These are phyloP conservation scores for Moniliella sp. DNA, from an alignment of 1,284 basidiomycete species.

Conservation along the genomic window DNA sequence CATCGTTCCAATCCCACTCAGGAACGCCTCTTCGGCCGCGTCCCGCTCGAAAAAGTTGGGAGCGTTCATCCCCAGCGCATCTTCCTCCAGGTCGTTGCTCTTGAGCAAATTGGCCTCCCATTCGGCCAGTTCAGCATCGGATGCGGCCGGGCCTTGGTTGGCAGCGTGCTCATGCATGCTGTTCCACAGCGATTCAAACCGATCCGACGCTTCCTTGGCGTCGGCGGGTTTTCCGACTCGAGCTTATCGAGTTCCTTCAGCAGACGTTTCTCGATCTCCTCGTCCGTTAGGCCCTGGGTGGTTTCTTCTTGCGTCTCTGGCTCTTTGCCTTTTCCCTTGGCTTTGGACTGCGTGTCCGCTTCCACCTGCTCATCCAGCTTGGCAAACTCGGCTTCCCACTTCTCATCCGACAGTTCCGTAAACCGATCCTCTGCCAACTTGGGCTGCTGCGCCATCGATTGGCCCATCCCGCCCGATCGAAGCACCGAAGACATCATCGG, in stretches of 20 bases:
- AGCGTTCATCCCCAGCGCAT: slow-evolving; percentile 7
- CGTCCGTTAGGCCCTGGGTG: slow-evolving; percentile 7
- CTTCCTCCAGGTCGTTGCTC: slow-evolving; percentile 39
- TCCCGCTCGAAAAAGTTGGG: too few relatives aligned
- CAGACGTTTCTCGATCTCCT: slow-evolving; percentile 22
- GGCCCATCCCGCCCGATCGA: too few relatives aligned
- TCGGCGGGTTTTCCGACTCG: slow-evolving; percentile 17
- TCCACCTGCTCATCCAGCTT: slow-evolving; percentile 14
- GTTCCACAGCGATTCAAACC: slow-evolving; percentile 31
- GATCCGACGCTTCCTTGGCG: slow-evolving; percentile 11
- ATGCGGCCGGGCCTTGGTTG: slow-evolving; percentile 7
- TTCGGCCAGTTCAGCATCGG: slow-evolving; percentile 42
- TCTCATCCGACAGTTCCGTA: slow-evolving; percentile 20
- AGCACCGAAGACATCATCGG: neutral
- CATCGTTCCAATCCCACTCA: slow-evolving; percentile 17
- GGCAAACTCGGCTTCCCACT: slow-evolving; percentile 28
- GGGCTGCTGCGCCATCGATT: slow-evolving; percentile 3
- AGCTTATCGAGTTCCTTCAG: slow-evolving; percentile 22
- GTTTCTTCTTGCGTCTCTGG: slow-evolving; percentile 6
- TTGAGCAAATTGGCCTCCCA: slow-evolving; percentile 42
- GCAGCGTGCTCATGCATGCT: slow-evolving; percentile 12
- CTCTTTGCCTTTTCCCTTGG: slow-evolving; percentile 22
- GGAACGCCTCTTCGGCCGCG: slow-evolving; percentile 19
- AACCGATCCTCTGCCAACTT: slow-evolving; percentile 7
- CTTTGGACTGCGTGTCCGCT: slow-evolving; percentile 8